Conservation (phyloP, 495 filamentous ascomycete species). For the Podospora tetraspora region DNA sequence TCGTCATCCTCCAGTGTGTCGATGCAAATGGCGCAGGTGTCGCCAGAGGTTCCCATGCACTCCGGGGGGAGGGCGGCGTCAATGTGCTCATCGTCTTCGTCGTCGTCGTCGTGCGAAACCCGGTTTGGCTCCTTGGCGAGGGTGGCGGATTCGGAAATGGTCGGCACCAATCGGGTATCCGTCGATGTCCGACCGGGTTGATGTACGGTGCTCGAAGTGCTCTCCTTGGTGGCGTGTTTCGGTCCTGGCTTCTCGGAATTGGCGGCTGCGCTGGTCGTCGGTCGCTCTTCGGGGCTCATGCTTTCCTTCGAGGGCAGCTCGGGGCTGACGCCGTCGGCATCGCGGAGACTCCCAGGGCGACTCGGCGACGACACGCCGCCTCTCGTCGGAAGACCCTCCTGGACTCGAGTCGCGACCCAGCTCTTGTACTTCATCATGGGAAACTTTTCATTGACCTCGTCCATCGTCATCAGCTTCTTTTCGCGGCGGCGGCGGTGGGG, state of each 20-base stretch:
- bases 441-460: slow-evolving; percentile 97
- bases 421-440: slow-evolving; percentile 92
- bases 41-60: slow-evolving; percentile 78
- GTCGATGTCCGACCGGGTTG: slow-evolving; percentile 15
- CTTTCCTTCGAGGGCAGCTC: slow-evolving; percentile 39
- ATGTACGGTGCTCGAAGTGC: slow-evolving; percentile 28
- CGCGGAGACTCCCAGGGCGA: slow-evolving; percentile 59
- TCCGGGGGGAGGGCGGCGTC: slow-evolving; percentile 76
- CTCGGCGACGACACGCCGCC: slow-evolving; percentile 79
- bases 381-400: slow-evolving; percentile 73
- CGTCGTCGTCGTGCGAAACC: slow-evolving; percentile 49
- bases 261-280: slow-evolving; percentile 28
- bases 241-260: slow-evolving; percentile 23
- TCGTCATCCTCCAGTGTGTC: slow-evolving; percentile 92
- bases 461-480: slow-evolving; percentile 98
- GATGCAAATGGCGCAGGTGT: slow-evolving; percentile 94
- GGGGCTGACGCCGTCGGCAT: slow-evolving; percentile 51
- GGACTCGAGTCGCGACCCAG: slow-evolving; percentile 80
- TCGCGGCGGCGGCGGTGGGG: slow-evolving; percentile 78
- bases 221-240: slow-evolving; percentile 28
- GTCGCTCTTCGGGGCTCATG: slow-evolving; percentile 29
- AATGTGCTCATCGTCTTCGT: slow-evolving; percentile 84
- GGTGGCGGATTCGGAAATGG: slow-evolving; percentile 17
- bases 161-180: slow-evolving; percentile 16
- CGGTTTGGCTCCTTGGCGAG: slow-evolving; percentile 27